Evolutionary conservation across 2,329 filamentous ascomycete species (phyloP).

Genomic region (Colletotrichum truncatum): DNA sequence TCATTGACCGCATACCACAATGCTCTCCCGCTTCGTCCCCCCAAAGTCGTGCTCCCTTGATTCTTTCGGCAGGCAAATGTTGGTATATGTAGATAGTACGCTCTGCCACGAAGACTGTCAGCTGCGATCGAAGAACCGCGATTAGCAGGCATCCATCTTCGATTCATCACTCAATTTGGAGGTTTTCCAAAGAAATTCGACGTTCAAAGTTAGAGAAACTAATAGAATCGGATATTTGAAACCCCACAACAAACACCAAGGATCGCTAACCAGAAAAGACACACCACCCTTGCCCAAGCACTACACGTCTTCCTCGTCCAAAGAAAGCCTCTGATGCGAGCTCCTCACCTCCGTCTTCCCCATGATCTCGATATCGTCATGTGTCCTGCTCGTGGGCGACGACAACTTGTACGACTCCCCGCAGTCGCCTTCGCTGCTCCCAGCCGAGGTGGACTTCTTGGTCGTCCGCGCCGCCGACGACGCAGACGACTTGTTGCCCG

Average conservation of each 20-base stretch:
- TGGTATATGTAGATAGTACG: too few relatives aligned
- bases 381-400: background rate
- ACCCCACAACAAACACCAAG: background rate
- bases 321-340: background rate
- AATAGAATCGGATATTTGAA: background rate
- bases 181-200: too few relatives aligned
- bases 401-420: background rate
- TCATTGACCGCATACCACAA: too few relatives aligned
- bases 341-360: background rate
- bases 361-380: background rate
- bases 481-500: background rate
- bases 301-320: constrained; percentile 5
- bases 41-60: too few relatives aligned
- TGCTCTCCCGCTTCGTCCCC: too few relatives aligned
- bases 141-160: too few relatives aligned
- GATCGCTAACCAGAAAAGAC: background rate
- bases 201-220: too few relatives aligned
- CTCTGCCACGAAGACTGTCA: too few relatives aligned
- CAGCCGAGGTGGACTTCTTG: background rate
- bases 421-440: background rate
- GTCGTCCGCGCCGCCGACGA: background rate
- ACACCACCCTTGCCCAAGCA: background rate
- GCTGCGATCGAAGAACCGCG: too few relatives aligned
- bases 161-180: too few relatives aligned
- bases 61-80: too few relatives aligned